Evolutionary conservation across 106 monocot genomes (phyloP).

Genomic region (Dendrobium nobile): DNA sequence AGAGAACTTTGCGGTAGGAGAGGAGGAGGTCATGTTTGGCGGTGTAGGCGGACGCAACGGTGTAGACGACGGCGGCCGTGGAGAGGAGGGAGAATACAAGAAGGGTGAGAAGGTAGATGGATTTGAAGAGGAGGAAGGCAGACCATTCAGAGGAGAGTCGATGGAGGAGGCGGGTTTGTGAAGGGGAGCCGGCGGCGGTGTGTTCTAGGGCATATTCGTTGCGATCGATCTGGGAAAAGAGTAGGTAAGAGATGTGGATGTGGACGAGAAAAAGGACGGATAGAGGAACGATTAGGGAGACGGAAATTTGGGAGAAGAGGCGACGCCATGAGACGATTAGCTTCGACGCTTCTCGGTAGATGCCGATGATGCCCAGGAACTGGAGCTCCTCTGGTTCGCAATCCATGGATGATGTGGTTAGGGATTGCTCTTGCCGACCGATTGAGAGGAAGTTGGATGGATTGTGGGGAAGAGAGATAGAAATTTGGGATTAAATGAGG

Average conservation of each 20-base stretch:
- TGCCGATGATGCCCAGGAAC: slow-evolving; percentile 20
- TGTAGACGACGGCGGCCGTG: slow-evolving; percentile 49
- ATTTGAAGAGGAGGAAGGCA: slow-evolving; percentile 35
- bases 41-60: slow-evolving; percentile 77
- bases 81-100: slow-evolving; percentile 25
- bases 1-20: slow-evolving; percentile 38
- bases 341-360: slow-evolving; percentile 12
- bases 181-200: slow-evolving; percentile 9
- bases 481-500: background rate
- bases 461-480: background rate
- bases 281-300: slow-evolving; percentile 27
- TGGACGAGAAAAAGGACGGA: slow-evolving; percentile 32
- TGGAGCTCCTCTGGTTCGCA: slow-evolving; percentile 40
- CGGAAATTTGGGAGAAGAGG: slow-evolving; percentile 27
- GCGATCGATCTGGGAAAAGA: slow-evolving; percentile 27
- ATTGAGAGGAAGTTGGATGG: background rate
- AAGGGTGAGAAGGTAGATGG: slow-evolving; percentile 13
- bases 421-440: background rate
- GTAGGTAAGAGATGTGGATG: slow-evolving; percentile 19
- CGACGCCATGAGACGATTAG: slow-evolving; percentile 9
- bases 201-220: slow-evolving; percentile 18
- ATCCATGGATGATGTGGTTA: slow-evolving; percentile 14
- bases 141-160: slow-evolving; percentile 21
- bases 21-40: slow-evolving; percentile 31
- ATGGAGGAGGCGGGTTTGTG: slow-evolving; percentile 15